A percentile compares a stretch with the other conserved stretches of the same genome.
Evolutionary conservation across 1,139 yeast species (phyloP).

Genomic region (Saccharomycopsis hybrid): DNA sequence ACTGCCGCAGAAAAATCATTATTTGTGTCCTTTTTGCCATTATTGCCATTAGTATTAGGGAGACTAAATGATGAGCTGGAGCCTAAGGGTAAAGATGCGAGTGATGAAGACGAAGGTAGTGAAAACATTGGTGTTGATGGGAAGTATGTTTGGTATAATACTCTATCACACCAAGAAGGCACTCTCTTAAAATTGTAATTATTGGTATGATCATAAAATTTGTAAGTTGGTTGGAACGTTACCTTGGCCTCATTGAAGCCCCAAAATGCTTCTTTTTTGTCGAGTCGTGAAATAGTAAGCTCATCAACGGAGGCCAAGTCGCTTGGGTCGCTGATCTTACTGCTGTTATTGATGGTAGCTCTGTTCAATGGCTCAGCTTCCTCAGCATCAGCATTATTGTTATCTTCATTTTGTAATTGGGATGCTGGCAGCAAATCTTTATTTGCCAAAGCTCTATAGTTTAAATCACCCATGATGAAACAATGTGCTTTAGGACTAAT

Average conservation of each 20-base stretch:
- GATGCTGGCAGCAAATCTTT: too few species aligned
- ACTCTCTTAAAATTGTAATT: slow-evolving; percentile 52
- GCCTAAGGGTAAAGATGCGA: too few species aligned
- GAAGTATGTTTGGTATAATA: slow-evolving; percentile 55
- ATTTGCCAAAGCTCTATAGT: slow-evolving; percentile 53
- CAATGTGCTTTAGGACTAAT: slow-evolving; percentile 52
- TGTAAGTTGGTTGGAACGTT: slow-evolving; percentile 70
- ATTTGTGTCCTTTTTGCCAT: too few species aligned
- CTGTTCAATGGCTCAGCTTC: too few species aligned
- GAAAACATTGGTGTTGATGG: too few species aligned
- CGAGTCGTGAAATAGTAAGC: slow-evolving; percentile 38
- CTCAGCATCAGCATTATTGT: too few species aligned
- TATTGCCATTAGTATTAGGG: too few species aligned
- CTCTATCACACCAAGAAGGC: slow-evolving; percentile 90
- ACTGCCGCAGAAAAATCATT: too few species aligned
- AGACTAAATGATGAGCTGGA: too few species aligned
- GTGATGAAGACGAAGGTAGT: too few species aligned
- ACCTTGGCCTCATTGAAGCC: slow-evolving; percentile 63
- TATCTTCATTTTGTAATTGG: too few species aligned
- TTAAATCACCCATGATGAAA: slow-evolving; percentile 77
- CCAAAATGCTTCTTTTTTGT: slow-evolving; percentile 39
- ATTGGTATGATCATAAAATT: slow-evolving; percentile 38
- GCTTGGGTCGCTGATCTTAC: background rate
- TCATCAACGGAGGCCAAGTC: slow-evolving; percentile 45
- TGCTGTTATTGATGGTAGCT: too few species aligned